Evolutionary conservation across 176 grass and related monocot genomes (phyloP), one percentile per base, ranked within the genome.

Genomic region (Metroxylon sagu): DNA sequence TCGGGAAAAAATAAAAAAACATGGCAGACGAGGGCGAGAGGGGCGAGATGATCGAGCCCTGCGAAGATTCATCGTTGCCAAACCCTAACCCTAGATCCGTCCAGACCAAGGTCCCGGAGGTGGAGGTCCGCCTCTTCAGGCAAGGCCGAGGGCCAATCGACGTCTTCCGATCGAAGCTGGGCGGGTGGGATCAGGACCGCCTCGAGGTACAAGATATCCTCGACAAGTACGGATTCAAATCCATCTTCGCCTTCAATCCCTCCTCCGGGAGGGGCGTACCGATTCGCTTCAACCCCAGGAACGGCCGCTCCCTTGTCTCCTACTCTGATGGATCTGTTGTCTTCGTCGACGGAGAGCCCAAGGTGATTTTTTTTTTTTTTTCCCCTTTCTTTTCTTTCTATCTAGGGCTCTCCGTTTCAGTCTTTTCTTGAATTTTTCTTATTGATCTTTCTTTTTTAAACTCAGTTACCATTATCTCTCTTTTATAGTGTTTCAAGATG

Each of bases 181-280:
- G 87, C 14, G 87, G 87, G 16, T 97, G 74, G 66, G 83, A 73
- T 58, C 87, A 88, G 75, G 82, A 97, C 78, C 92, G 90, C 80
- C 84, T 91, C 19, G 92, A 91, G 66, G 81, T 91, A 4, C 85
- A 86, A 14, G 92, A 91, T 71, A 91, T 97, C 64, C 75, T 91
- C 54, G 92, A 91, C 76, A 69, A 85, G 71, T 67, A 85, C 8
- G 87, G 87, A 52, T 80, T 91, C 76, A 97, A 97, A 82, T 70
- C 81, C 50, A 60, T 97, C 54, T 88, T 80, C 74, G 83, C 79
- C 52, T 88, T 85, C 62, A 67, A 91, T 67, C 66, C 87, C 28
- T 81, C 52, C 16, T 56, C 84, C 52, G 80, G 67, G n/a, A 73
- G 87, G 62, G 78, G 84, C 57, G 84, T 88, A 16, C 76, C 87